Conservation (phyloP, 371 early-diverging fungal genomes). For the Rhizopus arrhizus region DNA sequence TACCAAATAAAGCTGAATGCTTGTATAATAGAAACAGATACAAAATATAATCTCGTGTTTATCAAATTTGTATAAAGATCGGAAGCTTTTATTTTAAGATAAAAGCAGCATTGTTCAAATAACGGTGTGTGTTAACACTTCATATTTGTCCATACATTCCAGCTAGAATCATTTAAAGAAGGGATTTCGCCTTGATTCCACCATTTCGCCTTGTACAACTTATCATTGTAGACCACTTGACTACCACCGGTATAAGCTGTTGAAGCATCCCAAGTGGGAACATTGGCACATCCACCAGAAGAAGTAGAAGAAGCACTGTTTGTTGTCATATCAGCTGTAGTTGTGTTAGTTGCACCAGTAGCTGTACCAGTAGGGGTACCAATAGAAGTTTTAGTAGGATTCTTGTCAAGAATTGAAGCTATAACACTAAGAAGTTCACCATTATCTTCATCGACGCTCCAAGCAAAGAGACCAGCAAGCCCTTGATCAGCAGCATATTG, state of each 20-base stretch:
- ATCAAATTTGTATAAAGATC: too few relatives aligned
- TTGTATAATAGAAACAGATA: too few relatives aligned
- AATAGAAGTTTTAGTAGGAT: slow-evolving; percentile 13
- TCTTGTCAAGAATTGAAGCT: slow-evolving; percentile 21
- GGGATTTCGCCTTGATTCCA: slow-evolving; percentile 48
- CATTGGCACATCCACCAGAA: slow-evolving; percentile 17
- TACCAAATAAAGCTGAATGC: too few relatives aligned
- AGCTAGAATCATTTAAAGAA: background rate
- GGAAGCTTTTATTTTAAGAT: too few relatives aligned
- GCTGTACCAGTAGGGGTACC: slow-evolving; percentile 14
- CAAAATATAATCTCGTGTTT: too few relatives aligned
- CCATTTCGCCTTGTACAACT: slow-evolving; percentile 46
- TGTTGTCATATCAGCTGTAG: slow-evolving; percentile 1
- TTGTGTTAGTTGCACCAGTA: slow-evolving; percentile 11
- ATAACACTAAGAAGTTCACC: slow-evolving; percentile 54
- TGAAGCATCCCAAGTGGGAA: slow-evolving; percentile 21
- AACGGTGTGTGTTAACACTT: background rate
- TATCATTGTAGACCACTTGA: slow-evolving; percentile 37
- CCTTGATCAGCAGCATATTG: slow-evolving; percentile 47
- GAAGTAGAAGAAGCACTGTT: slow-evolving; percentile 12
- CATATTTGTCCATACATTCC: slow-evolving; percentile 17
- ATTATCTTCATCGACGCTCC: slow-evolving; percentile 59
- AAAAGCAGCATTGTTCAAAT: too few relatives aligned
- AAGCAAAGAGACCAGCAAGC: slow-evolving; percentile 65
- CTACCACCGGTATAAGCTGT: slow-evolving; percentile 21